phyloP scores from a whole-genome alignment of 805 yeast species.

The Saccharomycopsis fodiens region DNA sequence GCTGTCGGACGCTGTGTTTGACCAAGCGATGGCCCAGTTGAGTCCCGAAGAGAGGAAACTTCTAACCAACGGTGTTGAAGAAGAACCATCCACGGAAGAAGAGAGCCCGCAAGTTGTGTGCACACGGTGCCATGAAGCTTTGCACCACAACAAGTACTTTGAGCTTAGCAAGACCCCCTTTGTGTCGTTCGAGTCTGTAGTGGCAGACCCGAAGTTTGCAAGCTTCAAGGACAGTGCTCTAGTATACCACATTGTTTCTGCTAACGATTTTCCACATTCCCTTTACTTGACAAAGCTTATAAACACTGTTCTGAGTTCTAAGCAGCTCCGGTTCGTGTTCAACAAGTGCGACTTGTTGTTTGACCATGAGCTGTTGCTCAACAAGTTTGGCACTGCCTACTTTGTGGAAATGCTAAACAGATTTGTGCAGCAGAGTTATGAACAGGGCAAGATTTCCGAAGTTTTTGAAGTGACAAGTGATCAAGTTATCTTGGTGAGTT shows the following conservation, averaged over 20 bases:
- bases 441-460: slow-evolving; percentile 2
- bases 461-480: slow-evolving; percentile 2
- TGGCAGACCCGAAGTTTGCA: slow-evolving; percentile 1
- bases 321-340: slow-evolving; percentile 24
- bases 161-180: slow-evolving; percentile 26
- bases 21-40: slow-evolving; percentile 2
- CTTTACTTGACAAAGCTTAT: slow-evolving; percentile 32
- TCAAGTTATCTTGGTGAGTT: slow-evolving; percentile 41
- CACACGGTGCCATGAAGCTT: slow-evolving; percentile 47
- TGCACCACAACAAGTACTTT: slow-evolving; percentile 34
- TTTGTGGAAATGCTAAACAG: slow-evolving; percentile 6
- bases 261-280: slow-evolving; percentile 55
- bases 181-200: not conserved
- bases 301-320: slow-evolving; percentile 20
- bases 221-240: slow-evolving; percentile 26
- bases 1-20: slow-evolving; percentile 5
- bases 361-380: slow-evolving; percentile 4
- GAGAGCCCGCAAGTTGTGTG: slow-evolving; percentile 32
- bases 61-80: slow-evolving; percentile 2
- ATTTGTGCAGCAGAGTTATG: slow-evolving; percentile 1
- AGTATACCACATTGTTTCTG: slow-evolving; percentile 48
- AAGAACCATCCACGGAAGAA: slow-evolving; percentile 11
- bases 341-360: slow-evolving; percentile 35
- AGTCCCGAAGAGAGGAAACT: slow-evolving; percentile 10
- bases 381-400: slow-evolving; percentile 6